Evolutionary conservation across 306 rosid species (phyloP), one percentile per base, ranked within the genome.

Genomic region (Casuarina equisetifolia): DNA sequence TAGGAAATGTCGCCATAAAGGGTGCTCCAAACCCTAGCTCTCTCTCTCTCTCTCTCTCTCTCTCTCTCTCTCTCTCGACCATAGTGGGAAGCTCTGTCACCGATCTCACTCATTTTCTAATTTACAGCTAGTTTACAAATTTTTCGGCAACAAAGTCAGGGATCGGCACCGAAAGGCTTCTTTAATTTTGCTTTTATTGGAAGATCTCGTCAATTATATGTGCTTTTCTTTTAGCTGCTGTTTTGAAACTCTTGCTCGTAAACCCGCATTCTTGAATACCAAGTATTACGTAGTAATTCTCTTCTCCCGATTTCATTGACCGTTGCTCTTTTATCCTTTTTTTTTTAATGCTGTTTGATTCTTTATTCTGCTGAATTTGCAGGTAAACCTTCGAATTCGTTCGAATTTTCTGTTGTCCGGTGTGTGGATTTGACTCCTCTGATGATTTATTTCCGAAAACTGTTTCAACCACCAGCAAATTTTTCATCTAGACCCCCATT

Each of bases 391-490:
- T 76, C 42, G 46, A 25, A 38, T 75, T 72, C 82, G 81, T 84
- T 85, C 71, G 49, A 64, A 49, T 76, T 64, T 36, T 49, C 51
- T 78, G 70, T 77, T 78, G 70, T 54, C 78, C 79, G 74, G 83
- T 52, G 84, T 76, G 72, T 79, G 86, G 79, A 66, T 76, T 84
- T 79, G 82, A 81, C 80, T 78, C 91, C 79, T 91, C 97, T 93
- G 93, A 93, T 91, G 97, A 86, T 91, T 89, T 80, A 75, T 93
- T 88, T 82, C 90, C 98, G 80, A 88, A 81, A 86, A 75, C 70
- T 79, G 78, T 76, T 72, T 76, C 85, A 82, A 84, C 78, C 82
- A 77, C 70, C 81, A 54, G 78, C 84, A 82, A 86, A 84, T 67
- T 88, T 74, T 81, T 88, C 82, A 73, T 86, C 85, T 68, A 83